Conservation (phyloP, 495 filamentous ascomycete species). For the Trichoderma orchidacearum region DNA sequence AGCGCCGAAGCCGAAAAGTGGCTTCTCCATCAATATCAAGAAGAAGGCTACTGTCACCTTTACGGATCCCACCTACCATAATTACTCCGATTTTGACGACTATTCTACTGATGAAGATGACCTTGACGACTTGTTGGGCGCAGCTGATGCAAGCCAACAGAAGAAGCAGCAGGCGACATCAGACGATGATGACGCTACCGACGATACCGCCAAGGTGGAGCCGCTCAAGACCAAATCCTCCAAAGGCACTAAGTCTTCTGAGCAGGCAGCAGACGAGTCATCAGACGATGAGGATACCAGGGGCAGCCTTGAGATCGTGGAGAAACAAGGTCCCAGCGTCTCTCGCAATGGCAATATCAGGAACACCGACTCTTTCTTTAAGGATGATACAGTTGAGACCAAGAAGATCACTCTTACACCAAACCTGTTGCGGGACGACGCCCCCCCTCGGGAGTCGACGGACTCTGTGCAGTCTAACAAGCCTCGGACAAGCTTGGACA, state of each 20-base stretch:
- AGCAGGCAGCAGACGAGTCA: slow-evolving; percentile 29
- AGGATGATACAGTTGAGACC: slow-evolving; percentile 86
- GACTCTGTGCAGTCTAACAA: slow-evolving; percentile 49
- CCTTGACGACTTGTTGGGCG: slow-evolving; percentile 35
- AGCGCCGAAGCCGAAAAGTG: slow-evolving; percentile 75
- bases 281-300: slow-evolving; percentile 21
- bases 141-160: slow-evolving; percentile 13
- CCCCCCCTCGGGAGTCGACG: slow-evolving; percentile 38
- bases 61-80: slow-evolving; percentile 71
- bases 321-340: slow-evolving; percentile 41
- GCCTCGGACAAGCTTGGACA: slow-evolving; percentile 38
- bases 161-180: slow-evolving; percentile 20
- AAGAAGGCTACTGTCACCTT: slow-evolving; percentile 88
- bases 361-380: slow-evolving; percentile 92
- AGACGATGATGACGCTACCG: slow-evolving; percentile 20
- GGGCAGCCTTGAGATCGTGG: slow-evolving; percentile 57
- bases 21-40: slow-evolving; percentile 78
- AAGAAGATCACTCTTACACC: slow-evolving; percentile 96
- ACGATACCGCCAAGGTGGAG: slow-evolving; percentile 35
- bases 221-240: slow-evolving; percentile 17
- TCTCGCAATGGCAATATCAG: slow-evolving; percentile 75
- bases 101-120: slow-evolving; percentile 75
- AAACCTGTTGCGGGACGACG: slow-evolving; percentile 82
- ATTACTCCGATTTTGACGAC: slow-evolving; percentile 83
- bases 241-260: slow-evolving; percentile 15